Base-by-base conservation (phyloP, 2,329 filamentous ascomycete genomes). In the Diaporthe citriasiana region DNA sequence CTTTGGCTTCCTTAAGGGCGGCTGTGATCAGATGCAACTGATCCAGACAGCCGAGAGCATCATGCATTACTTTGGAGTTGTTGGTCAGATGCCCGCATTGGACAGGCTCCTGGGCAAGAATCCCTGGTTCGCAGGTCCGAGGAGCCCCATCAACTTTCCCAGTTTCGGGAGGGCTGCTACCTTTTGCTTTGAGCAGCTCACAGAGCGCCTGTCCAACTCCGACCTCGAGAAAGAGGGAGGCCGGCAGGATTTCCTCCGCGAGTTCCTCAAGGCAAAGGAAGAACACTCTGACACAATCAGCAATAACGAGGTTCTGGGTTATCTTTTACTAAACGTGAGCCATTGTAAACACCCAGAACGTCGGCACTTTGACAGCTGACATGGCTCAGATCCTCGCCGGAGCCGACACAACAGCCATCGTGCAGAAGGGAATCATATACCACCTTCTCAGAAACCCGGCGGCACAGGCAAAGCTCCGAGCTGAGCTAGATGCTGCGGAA, bases 41-140 rank as follows among this genome's bases (percentile, higher is more conserved):
- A 66, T 66, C 22, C 30, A 66, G 45, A 66, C 63, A 9, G 45
- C 63, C n/a, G 63, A 66, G 33, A 51, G 45, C 19, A 35, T 51
- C 30, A 66, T 66, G 60, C 60, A 51, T 50, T 66, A 66, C 45
- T 66, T 66, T 25, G 63, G 63, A 3, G n/a, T 66, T n/a, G 63
- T 66, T 12, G 63, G 63, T n/a, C 63, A 66, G 63, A 51, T 51
- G 45, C 63, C 63, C 13, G 6, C n/a, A 25, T 15, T 66, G 13
- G 63, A 66, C 10, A 40, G 15, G 7, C 17, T 66, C 22, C 22
- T 66, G 45, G 63, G 63, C 1, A 66, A 51, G 33, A 66, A 51
- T 10, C 45, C 45, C 45, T 51, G 45, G 45, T 27, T 66, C n/a
- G 22, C 42, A 1, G 30, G 40, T 7, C 19, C 60, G 22, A 27